phyloP scores from a whole-genome alignment of 2,329 filamentous ascomycete species.

The Pseudogymnoascus pannorum region DNA sequence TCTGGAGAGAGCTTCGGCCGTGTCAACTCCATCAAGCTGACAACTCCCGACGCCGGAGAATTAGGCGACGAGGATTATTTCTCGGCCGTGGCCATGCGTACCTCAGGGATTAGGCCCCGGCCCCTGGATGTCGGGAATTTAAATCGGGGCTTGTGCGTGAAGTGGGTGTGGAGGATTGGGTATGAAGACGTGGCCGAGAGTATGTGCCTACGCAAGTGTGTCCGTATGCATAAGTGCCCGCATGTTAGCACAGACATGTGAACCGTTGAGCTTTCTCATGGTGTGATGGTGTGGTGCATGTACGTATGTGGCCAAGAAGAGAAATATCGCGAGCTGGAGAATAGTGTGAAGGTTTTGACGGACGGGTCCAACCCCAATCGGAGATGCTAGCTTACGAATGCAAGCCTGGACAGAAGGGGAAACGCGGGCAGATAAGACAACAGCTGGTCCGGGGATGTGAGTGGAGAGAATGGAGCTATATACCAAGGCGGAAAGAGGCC shows the following conservation, averaged over 20 bases:
- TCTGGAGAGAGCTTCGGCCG: not conserved
- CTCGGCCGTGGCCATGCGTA: not conserved
- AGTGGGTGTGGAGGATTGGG: not conserved
- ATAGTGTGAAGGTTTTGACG: not conserved
- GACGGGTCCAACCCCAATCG: not conserved
- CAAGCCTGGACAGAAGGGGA: not conserved
- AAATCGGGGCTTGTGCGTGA: not conserved
- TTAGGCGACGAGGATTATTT: not conserved
- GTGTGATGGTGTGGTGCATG: not conserved
- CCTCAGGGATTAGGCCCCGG: not conserved
- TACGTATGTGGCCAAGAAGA: not conserved
- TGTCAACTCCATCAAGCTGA: not conserved
- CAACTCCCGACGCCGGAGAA: not conserved
- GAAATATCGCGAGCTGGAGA: not conserved
- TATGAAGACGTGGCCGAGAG: not conserved
- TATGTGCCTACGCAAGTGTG: not conserved
- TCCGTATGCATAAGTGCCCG: not conserved
- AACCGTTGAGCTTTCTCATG: not conserved
- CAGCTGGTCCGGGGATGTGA: not conserved
- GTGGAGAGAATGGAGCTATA: not conserved
- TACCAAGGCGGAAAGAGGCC: not conserved
- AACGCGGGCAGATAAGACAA: not conserved
- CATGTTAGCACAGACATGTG: constrained; percentile 1
- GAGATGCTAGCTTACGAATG: not conserved
- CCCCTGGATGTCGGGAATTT: not conserved